These are phyloP conservation scores for Alternaria brassicicola DNA, from an alignment of 2,329 filamentous ascomycete genomes.

Conservation along the genomic window DNA sequence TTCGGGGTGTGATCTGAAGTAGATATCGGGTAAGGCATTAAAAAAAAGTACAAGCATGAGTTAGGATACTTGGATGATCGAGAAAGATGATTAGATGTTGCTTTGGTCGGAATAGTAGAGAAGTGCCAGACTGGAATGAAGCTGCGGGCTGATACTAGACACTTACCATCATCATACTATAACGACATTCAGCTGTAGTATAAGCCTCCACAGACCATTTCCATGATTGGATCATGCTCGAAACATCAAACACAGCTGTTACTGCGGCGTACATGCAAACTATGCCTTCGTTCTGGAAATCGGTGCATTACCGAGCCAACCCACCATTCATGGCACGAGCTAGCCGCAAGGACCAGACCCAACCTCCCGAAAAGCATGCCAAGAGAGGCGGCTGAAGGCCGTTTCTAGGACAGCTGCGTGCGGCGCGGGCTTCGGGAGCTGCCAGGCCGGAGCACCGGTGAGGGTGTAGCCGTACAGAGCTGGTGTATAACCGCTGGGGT, in stretches of 20 bases:
- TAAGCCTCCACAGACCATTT: constrained; percentile 15
- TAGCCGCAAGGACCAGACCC: constrained; percentile 30
- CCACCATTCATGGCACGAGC: constrained; percentile 33
- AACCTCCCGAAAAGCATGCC: constrained; percentile 28
- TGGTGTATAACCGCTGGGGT: constrained; percentile 37
- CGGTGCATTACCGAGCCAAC: constrained; percentile 23
- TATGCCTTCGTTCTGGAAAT: constrained; percentile 30
- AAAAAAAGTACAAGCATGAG: constrained; percentile 5
- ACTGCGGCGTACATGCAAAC: constrained; percentile 33
- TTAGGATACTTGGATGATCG: background rate
- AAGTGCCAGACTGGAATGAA: constrained; percentile 11
- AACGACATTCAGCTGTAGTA: constrained; percentile 21
- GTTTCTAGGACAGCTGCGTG: constrained; percentile 25
- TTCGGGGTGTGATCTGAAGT: constrained; percentile 4
- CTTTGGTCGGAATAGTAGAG: background rate
- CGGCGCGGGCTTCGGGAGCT: constrained; percentile 30
- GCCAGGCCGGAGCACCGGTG: constrained; percentile 26
- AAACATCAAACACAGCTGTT: constrained; percentile 32
- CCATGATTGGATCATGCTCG: constrained; percentile 22
- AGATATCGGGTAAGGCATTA: constrained; percentile 28
- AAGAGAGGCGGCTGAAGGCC: constrained; percentile 38
- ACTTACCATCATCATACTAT: constrained; percentile 22
- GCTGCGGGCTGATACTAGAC: constrained; percentile 15
- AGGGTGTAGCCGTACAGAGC: constrained; percentile 33
- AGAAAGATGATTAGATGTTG: background rate